Percentiles rank a stretch among this genome's conserved stretches.
phyloP scores from a whole-genome alignment of 1,139 yeast genomes.

The Zygosaccharomyces sapae region DNA sequence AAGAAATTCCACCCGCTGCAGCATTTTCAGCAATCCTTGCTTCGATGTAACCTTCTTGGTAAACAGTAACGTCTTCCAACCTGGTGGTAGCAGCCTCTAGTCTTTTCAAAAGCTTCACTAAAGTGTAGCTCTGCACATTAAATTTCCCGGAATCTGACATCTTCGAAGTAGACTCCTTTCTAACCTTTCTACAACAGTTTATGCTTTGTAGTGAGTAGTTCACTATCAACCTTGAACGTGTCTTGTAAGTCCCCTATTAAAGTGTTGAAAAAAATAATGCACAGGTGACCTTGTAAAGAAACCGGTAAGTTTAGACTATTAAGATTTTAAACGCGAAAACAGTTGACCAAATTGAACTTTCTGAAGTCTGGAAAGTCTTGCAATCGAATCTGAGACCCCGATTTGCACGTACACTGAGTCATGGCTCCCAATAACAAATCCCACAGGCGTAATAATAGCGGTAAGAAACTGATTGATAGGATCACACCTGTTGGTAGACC shows the following conservation, averaged over 20 bases:
- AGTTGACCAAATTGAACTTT: neutral
- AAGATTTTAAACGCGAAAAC: neutral
- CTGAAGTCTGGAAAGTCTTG: neutral
- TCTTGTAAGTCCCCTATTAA: slow-evolving; percentile 4
- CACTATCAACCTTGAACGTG: neutral
- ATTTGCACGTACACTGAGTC: neutral
- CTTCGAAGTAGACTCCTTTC: neutral
- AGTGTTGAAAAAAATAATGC: neutral
- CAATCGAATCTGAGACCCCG: neutral
- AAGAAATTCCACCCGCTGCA: slow-evolving; percentile 14
- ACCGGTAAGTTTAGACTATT: neutral
- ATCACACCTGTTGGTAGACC: slow-evolving; percentile 11
- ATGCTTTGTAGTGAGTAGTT: neutral
- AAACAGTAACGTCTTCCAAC: slow-evolving; percentile 80
- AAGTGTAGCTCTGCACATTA: slow-evolving; percentile 73
- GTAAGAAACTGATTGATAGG: slow-evolving; percentile 15
- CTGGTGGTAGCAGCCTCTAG: slow-evolving; percentile 93
- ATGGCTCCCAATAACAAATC: slow-evolving; percentile 4
- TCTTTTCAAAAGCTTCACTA: slow-evolving; percentile 75
- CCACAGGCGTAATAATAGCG: slow-evolving; percentile 6
- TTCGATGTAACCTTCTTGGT: slow-evolving; percentile 53
- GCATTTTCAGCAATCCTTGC: slow-evolving; percentile 26
- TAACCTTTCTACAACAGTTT: neutral
- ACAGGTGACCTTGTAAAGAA: slow-evolving; percentile 1
- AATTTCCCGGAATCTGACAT: slow-evolving; percentile 52